Percentiles rank a stretch among this genome's conserved stretches.
phyloP scores from a whole-genome alignment of 176 grass and related monocot genomes.

The Carex littledalei region DNA sequence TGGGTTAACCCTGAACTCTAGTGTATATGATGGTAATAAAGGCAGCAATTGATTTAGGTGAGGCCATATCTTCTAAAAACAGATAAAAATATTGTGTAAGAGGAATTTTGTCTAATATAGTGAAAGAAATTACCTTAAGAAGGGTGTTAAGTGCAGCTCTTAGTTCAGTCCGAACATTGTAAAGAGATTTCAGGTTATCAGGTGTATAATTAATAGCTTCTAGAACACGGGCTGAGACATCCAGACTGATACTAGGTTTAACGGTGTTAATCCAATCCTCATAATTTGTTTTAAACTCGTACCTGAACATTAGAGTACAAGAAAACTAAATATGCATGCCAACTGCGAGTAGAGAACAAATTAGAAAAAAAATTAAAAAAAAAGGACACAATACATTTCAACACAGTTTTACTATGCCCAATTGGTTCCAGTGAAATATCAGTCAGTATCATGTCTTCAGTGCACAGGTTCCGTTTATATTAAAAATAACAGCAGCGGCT shows the following conservation, averaged over 20 bases:
- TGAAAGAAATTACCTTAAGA: slow-evolving; percentile 60
- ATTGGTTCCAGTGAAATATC: neutral
- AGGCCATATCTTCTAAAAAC: neutral
- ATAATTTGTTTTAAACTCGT: slow-evolving; percentile 82
- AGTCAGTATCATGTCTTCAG: slow-evolving; percentile 12
- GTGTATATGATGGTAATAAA: neutral
- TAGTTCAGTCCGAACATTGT: slow-evolving; percentile 66
- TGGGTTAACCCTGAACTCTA: neutral
- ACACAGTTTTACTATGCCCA: neutral
- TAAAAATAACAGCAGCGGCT: neutral
- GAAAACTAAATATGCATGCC: neutral
- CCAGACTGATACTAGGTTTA: slow-evolving; percentile 78
- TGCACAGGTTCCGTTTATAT: neutral
- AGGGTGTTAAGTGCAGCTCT: slow-evolving; percentile 77
- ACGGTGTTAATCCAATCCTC: slow-evolving; percentile 88
- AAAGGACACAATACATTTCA: neutral
- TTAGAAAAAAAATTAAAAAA: neutral
- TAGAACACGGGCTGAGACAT: slow-evolving; percentile 64
- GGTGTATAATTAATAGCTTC: slow-evolving; percentile 65
- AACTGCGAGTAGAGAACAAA: slow-evolving; percentile 4
- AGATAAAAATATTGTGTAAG: slow-evolving; percentile 9
- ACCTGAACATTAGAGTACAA: slow-evolving; percentile 44
- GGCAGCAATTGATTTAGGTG: neutral
- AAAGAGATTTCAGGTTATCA: slow-evolving; percentile 84
- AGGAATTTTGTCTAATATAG: slow-evolving; percentile 9